Base-by-base conservation (phyloP, 257 asterid genomes). In the Sherardia arvensis region DNA sequence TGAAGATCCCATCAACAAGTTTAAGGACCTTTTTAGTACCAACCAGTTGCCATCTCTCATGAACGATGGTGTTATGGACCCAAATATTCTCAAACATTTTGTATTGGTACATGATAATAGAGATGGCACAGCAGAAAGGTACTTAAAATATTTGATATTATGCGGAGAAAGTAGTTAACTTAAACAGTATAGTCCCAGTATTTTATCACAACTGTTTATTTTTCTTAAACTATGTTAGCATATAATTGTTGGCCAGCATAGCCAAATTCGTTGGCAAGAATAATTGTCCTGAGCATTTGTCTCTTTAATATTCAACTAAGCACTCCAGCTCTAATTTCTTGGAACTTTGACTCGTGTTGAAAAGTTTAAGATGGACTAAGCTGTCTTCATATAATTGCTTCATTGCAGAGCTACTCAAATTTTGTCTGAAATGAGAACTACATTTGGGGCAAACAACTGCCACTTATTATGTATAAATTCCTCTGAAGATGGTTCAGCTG, bases 1-100 rank as follows among this genome's bases (percentile, higher is more conserved):
- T 78, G 77, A 83, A 73, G 85, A 87, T 66, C 95, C 95, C 0
- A 80, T 93, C 71, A 81, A 70, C 78, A 85, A 85, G 75, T 81
- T 90, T 75, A 86, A 85, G 75, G 94, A 93, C 73, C 86, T 90
- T 66, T 93, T 85, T 82, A 87, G 81, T 84, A 71, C 80, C 58
- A 83, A 76, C 71, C 87, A 90, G 78, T 74, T 90, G 80, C 97
- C 96, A 8, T 71, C 96, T 71, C 91, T 87, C 75, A 81, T 93
- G 59, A 93, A 80, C 65, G 88, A 83, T 76, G 99, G 97, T 66
- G 81, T 91, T 38, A 93, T 90, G 97, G 96, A 93, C 78, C 97
- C 99, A 58, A 90, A 90, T 77, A 90, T 93, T 78, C 80, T 82
- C 76, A 93, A 93, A 86, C 82, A 87, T 71, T 93, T 81, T 75